A percentile compares a stretch with the other conserved stretches of the same genome.
Conservation (phyloP, 345 rosid genomes). For the Eucalyptus paniculata region DNA sequence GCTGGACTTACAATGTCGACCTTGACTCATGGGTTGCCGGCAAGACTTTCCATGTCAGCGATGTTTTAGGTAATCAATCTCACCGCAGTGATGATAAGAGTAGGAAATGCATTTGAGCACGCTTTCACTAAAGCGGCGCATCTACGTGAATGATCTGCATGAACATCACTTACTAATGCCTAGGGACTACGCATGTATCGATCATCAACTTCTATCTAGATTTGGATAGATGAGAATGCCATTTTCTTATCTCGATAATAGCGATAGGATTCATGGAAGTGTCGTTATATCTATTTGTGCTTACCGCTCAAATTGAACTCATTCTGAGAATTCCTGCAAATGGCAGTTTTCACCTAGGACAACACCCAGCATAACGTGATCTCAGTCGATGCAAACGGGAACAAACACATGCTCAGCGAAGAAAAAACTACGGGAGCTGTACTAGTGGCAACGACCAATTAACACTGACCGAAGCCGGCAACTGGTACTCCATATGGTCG, state of each 20-base stretch:
- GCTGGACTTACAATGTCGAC: background rate
- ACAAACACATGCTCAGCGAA: background rate
- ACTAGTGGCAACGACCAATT: background rate
- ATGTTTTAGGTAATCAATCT: background rate
- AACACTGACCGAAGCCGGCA: background rate
- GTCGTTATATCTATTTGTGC: background rate
- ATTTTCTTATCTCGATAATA: background rate
- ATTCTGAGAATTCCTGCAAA: background rate
- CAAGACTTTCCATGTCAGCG: background rate
- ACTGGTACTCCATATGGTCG: background rate
- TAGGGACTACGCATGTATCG: background rate
- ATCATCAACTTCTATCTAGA: background rate
- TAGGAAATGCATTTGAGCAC: background rate
- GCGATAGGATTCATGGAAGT: background rate
- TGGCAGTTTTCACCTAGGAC: background rate
- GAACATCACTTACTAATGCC: background rate
- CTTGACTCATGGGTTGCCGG: background rate
- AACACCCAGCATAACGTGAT: background rate
- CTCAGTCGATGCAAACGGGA: background rate
- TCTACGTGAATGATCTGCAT: background rate
- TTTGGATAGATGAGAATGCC: background rate
- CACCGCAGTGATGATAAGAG: background rate
- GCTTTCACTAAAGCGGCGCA: background rate
- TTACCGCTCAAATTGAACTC: background rate
- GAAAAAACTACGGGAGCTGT: background rate